A percentile compares a stretch with the other conserved stretches of the same genome.
Conservation (phyloP, 768 basidiomycete species). For the Xerocomellus chrysenteron region DNA sequence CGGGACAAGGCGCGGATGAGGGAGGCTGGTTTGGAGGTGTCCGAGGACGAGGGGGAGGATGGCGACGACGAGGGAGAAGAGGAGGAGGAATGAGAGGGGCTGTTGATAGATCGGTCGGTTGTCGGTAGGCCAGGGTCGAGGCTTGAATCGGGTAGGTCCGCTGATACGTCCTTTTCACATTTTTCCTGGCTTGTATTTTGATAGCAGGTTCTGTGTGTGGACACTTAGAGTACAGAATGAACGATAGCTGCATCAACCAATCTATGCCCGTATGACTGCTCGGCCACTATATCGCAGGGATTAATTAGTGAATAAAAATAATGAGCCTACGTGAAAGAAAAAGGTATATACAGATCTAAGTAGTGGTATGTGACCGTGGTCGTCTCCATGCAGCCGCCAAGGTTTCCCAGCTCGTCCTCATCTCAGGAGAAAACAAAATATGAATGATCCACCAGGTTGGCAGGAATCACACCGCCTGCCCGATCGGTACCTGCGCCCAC, state of each 20-base stretch:
- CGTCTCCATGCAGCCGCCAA: background rate
- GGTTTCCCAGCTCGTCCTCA: background rate
- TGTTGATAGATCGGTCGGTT: too few species aligned
- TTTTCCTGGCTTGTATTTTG: background rate
- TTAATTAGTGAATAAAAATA: too few species aligned
- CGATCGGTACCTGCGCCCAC: conserved; percentile 34
- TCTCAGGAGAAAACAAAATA: background rate
- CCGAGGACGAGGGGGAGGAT: conserved; percentile 86
- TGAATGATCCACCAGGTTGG: too few species aligned
- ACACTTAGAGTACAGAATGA: background rate
- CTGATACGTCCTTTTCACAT: background rate
- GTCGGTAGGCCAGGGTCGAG: background rate
- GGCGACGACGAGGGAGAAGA: conserved; percentile 47
- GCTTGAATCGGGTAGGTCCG: too few species aligned
- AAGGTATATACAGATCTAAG: background rate
- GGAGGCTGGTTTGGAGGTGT: conserved; percentile 79
- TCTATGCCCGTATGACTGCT: background rate
- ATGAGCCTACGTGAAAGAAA: background rate
- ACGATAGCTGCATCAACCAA: background rate
- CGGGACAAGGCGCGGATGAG: conserved; percentile 79
- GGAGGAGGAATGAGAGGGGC: background rate
- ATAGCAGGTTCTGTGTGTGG: background rate
- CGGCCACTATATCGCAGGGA: too few species aligned
- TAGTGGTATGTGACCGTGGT: background rate
- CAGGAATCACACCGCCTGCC: conserved; percentile 32